These are phyloP conservation scores for Phytopythium aichiense DNA, from an alignment of 352 stramenopile genomes.

Conservation along the genomic window DNA sequence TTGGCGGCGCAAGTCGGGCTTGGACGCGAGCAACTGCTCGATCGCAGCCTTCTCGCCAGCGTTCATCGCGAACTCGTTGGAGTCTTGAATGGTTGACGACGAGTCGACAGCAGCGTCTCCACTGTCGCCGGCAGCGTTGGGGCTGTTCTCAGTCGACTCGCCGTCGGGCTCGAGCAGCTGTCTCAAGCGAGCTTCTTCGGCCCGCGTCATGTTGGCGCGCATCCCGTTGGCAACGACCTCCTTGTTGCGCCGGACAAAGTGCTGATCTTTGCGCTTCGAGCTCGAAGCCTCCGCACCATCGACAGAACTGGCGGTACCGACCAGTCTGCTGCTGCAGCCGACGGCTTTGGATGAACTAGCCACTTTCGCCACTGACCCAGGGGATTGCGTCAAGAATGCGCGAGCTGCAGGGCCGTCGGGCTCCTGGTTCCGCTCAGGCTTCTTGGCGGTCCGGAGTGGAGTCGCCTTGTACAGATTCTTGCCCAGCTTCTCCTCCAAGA, in stretches of 20 bases:
- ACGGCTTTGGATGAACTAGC: conserved; percentile 1
- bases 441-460: conserved; percentile 17
- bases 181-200: conserved; percentile 42
- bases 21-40: conserved; percentile 36
- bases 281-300: not conserved
- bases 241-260: conserved; percentile 55
- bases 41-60: conserved; percentile 37
- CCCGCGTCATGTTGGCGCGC: conserved; percentile 48
- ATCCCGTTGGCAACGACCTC: conserved; percentile 43
- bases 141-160: not conserved
- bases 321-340: conserved; percentile 6
- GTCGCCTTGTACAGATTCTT: conserved; percentile 44
- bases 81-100: not conserved
- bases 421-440: conserved; percentile 9
- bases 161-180: conserved; percentile 27
- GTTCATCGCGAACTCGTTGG: conserved; percentile 41
- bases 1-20: conserved; percentile 27
- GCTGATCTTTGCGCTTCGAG: not conserved
- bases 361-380: not conserved
- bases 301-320: not conserved
- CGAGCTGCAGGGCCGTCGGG: not conserved
- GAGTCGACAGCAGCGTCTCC: not conserved
- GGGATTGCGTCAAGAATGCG: conserved; percentile 20
- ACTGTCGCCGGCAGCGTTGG: not conserved
- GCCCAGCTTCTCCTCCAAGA: conserved; percentile 61